Base-by-base conservation (phyloP, 2,329 filamentous ascomycete genomes). In the Arthrobotrys pseudoclavata region DNA sequence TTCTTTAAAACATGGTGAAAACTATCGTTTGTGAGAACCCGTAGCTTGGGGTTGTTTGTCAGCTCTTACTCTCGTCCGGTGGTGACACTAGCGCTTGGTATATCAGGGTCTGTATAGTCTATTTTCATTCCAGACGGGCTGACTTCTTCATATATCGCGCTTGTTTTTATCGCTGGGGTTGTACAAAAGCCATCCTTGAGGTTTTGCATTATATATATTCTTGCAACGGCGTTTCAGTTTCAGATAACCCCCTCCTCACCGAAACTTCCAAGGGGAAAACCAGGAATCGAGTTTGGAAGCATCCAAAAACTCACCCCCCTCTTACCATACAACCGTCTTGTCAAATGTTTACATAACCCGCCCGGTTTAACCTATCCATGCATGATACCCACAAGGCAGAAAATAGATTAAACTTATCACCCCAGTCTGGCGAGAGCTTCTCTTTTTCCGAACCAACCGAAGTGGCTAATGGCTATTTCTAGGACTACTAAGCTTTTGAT, bases 401-500 rank as follows among this genome's bases (percentile, higher is more conserved):
- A 42, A 60, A 60, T 60, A 60, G 55, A 60, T 60, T 40, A 60
- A 60, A 15, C 2, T 18, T 18, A 15, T 15, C 26, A 15, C 12
- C 3, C 13, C 50, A 40, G 37, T n/a, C 37, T 40, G 12, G 37
- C 31, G 31, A 34, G 31, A 34, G 7, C 1, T 34, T 12, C 2
- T 15, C 5, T 40, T 40, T 5, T 40, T n/a, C 37, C 10, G 34
- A 55, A 55, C 52, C 52, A 37, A 55, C 52, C 52, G 52, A 57
- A 22, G n/a, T 18, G 29, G 29, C 52, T 6, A 18, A 15, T 57
- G 22, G n/a, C 53, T 60, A 60, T 42, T 57, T 37, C 10, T 60
- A 12, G 20, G 55, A 34, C 29, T 60, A 60, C 55, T 60, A 60
- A 60, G 55, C 55, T 60, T 60, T 60, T 60, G 55, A 60, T 60